Conservation (phyloP, 345 rosid species). For the Ricinus communis region DNA sequence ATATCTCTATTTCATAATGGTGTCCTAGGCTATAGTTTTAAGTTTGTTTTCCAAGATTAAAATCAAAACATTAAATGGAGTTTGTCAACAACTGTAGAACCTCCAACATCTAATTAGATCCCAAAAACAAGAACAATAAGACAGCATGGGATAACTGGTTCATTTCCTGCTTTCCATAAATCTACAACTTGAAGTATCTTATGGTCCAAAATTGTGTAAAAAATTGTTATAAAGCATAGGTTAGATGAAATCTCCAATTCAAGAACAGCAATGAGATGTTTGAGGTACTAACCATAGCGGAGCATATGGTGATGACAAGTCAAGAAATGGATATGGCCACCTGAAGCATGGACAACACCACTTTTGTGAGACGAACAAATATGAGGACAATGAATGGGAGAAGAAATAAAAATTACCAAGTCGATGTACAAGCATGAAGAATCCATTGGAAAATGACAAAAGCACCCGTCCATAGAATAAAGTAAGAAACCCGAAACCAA, state of each 20-base stretch:
- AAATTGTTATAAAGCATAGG: background rate
- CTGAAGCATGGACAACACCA: conserved; percentile 28
- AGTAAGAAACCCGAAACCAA: conserved; percentile 64
- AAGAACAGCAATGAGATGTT: background rate
- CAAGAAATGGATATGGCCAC: conserved; percentile 83
- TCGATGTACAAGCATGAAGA: conserved; percentile 45
- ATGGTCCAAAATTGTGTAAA: background rate
- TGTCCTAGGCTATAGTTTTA: background rate
- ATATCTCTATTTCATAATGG: background rate
- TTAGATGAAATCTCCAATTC: background rate
- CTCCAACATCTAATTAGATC: background rate
- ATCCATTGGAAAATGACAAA: conserved; percentile 66
- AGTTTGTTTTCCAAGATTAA: no score
- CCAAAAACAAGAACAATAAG: background rate
- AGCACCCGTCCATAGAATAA: conserved; percentile 56
- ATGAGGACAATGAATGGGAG: background rate
- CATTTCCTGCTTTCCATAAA: background rate
- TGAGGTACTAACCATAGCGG: conserved; percentile 52
- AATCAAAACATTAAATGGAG: background rate
- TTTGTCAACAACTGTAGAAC: no score
- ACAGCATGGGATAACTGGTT: background rate
- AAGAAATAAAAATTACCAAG: conserved; percentile 33
- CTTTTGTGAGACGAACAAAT: conserved; percentile 12
- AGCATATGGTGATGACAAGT: conserved; percentile 51
- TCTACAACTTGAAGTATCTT: background rate